Conservation (phyloP, 2,329 filamentous ascomycete genomes). For the Corynespora cassiicola region DNA sequence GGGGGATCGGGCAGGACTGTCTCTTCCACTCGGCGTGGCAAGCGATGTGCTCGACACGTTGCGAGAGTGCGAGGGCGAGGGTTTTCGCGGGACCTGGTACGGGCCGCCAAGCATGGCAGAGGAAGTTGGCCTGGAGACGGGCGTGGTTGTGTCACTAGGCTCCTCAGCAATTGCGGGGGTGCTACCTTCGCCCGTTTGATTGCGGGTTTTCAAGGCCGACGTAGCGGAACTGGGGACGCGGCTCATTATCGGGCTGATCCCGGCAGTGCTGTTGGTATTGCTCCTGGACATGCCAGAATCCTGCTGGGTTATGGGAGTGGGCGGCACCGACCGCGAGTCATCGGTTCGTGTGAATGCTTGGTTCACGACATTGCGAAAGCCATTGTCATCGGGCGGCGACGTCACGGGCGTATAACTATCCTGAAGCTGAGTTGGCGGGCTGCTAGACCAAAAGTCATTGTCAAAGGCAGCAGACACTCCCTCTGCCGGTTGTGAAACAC, state of each 20-base stretch:
- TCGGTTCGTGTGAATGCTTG: slow-evolving; percentile 69
- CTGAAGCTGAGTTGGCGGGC: slow-evolving; percentile 16
- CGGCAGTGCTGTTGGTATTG: slow-evolving; percentile 67
- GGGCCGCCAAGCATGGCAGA: slow-evolving; percentile 31
- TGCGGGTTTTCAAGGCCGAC: slow-evolving; percentile 45
- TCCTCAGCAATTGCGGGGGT: slow-evolving; percentile 66
- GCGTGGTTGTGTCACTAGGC: slow-evolving; percentile 45
- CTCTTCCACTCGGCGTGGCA: slow-evolving; percentile 63
- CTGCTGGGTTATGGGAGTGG: slow-evolving; percentile 57
- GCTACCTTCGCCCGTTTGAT: slow-evolving; percentile 44
- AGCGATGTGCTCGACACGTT: slow-evolving; percentile 47
- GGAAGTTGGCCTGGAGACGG: slow-evolving; percentile 43
- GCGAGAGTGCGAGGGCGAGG: slow-evolving; percentile 47
- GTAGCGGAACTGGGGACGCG: slow-evolving; percentile 56
- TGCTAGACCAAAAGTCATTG: slow-evolving; percentile 34
- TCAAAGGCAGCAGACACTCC: slow-evolving; percentile 31
- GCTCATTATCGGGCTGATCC: slow-evolving; percentile 71
- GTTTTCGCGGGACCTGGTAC: slow-evolving; percentile 40
- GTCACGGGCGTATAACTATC: slow-evolving; percentile 16
- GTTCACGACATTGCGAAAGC: slow-evolving; percentile 61
- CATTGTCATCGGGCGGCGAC: slow-evolving; percentile 30
- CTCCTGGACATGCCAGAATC: slow-evolving; percentile 60
- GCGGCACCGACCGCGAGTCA: slow-evolving; percentile 60
- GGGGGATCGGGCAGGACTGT: slow-evolving; percentile 68
- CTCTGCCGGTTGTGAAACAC: slow-evolving; percentile 16